phyloP scores from a whole-genome alignment of 331 rosid species.

The Arachis monticola region DNA sequence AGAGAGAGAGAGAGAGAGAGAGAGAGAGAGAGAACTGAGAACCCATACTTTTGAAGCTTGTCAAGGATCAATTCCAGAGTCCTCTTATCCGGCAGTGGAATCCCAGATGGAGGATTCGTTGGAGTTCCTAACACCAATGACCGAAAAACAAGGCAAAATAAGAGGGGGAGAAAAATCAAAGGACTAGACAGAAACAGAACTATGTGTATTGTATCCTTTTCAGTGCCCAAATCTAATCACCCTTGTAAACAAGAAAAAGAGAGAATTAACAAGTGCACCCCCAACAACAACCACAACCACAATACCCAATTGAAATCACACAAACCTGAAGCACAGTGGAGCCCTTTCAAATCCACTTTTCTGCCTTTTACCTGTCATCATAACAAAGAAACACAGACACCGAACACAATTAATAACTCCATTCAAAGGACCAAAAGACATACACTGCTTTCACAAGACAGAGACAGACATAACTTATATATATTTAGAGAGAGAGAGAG shows the following conservation, averaged over 20 bases:
- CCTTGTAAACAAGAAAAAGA: neutral
- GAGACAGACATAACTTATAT: constrained; percentile 39
- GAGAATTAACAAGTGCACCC: constrained; percentile 10
- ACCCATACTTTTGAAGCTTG: constrained; percentile 90
- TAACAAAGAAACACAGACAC: constrained; percentile 47
- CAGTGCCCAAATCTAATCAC: constrained; percentile 23
- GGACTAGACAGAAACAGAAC: constrained; percentile 19
- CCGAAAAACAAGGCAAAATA: constrained; percentile 34
- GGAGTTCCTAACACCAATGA: constrained; percentile 69
- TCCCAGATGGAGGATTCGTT: constrained; percentile 47
- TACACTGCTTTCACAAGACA: constrained; percentile 57
- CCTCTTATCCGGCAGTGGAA: constrained; percentile 88
- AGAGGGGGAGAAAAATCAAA: constrained; percentile 26
- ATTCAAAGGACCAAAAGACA: constrained; percentile 35
- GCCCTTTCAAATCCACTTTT: constrained; percentile 78
- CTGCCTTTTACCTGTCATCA: constrained; percentile 72
- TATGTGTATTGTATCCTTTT: neutral
- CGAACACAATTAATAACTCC: constrained; percentile 46
- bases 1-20: neutral
- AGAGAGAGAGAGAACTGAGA: neutral
- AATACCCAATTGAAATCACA: neutral
- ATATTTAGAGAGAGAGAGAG: constrained; percentile 34
- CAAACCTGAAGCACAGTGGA: constrained; percentile 75
- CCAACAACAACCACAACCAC: neutral
- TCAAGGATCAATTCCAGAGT: constrained; percentile 87